A percentile compares a stretch with the other conserved stretches of the same genome.
Conservation (phyloP, 139 green algal species). For the Nannochloris sp. region DNA sequence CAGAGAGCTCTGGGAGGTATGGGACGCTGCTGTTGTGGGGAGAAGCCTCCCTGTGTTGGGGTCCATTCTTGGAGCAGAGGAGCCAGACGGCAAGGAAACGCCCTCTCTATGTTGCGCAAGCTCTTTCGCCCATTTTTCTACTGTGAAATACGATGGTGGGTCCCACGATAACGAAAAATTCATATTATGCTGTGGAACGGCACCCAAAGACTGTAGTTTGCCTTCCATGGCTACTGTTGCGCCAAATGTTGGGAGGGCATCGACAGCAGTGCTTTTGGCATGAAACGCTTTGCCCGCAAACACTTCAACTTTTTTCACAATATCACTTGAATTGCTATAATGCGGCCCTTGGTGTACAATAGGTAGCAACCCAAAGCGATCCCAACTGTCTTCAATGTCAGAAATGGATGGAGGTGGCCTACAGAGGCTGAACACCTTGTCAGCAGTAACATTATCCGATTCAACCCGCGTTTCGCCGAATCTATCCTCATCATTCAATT, state of each 20-base stretch:
- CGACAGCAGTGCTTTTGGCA: constrained; percentile 20
- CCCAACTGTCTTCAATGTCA: constrained; percentile 22
- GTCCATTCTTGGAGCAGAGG: constrained; percentile 38
- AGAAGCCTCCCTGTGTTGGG: constrained; percentile 66
- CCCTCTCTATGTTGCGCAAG: not conserved
- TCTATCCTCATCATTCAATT: not conserved
- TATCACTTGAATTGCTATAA: constrained; percentile 46
- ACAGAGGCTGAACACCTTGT: too few species aligned
- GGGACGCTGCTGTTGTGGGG: not conserved
- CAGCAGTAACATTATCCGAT: not conserved
- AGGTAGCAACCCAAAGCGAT: constrained; percentile 19
- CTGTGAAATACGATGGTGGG: constrained; percentile 23
- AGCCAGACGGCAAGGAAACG: too few species aligned
- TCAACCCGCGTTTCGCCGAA: not conserved
- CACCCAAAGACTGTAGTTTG: too few species aligned
- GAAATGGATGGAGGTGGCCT: constrained; percentile 10
- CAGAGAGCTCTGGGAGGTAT: not conserved
- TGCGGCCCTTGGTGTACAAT: constrained; percentile 43
- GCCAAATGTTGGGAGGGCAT: constrained; percentile 23
- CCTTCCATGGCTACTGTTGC: too few species aligned
- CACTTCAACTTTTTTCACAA: constrained; percentile 26
- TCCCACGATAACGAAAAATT: not conserved
- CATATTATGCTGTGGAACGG: too few species aligned
- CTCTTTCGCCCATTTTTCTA: constrained; percentile 37
- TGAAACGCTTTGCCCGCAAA: constrained; percentile 50